Conservation (phyloP, 257 asterid genomes). For the Nicotiana tomentosiformis region DNA sequence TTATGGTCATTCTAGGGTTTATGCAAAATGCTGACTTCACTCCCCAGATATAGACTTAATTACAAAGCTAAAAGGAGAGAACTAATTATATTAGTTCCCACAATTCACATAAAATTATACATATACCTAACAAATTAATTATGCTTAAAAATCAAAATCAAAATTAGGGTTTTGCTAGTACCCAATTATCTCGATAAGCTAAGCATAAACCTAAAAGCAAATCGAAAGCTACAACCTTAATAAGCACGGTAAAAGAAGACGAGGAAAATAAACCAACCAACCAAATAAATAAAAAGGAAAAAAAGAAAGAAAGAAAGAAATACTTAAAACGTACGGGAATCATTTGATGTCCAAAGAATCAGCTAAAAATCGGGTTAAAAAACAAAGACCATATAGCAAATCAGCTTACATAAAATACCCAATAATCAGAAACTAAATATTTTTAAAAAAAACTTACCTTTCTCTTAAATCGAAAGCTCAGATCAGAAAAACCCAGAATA, state of each 20-base stretch:
- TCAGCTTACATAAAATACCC: neutral
- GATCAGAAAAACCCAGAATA: neutral
- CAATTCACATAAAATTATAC: neutral
- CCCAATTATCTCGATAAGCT: neutral
- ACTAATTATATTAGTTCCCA: neutral
- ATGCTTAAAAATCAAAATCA: neutral
- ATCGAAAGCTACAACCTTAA: neutral
- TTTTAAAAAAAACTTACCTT: neutral
- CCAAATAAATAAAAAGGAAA: neutral
- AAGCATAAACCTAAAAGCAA: neutral
- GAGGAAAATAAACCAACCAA: neutral
- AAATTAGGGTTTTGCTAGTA: constrained; percentile 51
- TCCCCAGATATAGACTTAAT: neutral
- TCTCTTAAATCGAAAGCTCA: neutral
- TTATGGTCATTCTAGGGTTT: neutral
- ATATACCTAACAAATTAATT: neutral
- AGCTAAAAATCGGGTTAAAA: neutral
- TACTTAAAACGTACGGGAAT: neutral
- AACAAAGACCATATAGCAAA: neutral
- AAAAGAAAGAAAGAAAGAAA: neutral
- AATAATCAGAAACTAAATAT: neutral
- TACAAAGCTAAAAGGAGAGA: neutral
- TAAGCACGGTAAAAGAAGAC: neutral
- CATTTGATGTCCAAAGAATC: neutral
- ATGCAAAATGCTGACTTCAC: constrained; percentile 3